Base-by-base conservation (phyloP, 1,139 yeast species). In the Geotrichum cucujoidarum region DNA sequence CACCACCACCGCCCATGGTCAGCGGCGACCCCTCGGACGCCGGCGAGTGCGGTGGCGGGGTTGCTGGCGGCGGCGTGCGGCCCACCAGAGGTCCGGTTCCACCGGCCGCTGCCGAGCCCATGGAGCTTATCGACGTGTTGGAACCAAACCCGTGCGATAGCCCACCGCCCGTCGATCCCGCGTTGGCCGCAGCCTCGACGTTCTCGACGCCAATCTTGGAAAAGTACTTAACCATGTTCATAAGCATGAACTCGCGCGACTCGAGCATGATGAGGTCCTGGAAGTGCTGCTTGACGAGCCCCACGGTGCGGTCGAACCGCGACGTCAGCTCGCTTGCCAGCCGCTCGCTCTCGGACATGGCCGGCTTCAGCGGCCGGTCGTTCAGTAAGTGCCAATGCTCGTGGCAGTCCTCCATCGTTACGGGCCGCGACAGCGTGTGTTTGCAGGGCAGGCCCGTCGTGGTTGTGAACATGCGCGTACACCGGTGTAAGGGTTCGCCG, bases 391-490 rank as follows among this genome's bases (percentile, higher is more conserved):
- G 46, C 52, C 52, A 49, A 39, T 49, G 52, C 4, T 47, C 39
- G 30, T 49, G 47, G 11, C 46, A 46, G 32, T 49, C 52, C 5
- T 43, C 49, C 50, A 49, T 46, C 2, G 52, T 49, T 1, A 42
- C 49, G 13, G 52, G 52, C 31, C 52, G 45, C 17, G 52, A 47
- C 4, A 49, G 42, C 10, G 50, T 49, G 33, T 49, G 52, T 31
- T 49, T 49, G 40, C 52, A 49, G 3, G 52, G 52, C 17, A 49
- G 39, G 1, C 52, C 52, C 1, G 52, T 49, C 21, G 52, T 49
- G 7, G 46, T 46, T 11, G 50, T 49, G 37, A 49, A 49, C 50
- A 49, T 49, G 35, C 50, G 33, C 11, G 52, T 49, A 34, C 52
- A 49, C 20, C 52, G 24, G 33, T 44, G 47, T 4, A 39, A 24